Base-by-base conservation (phyloP, 495 filamentous ascomycete species). In the Sabuloglossum arenarium region DNA sequence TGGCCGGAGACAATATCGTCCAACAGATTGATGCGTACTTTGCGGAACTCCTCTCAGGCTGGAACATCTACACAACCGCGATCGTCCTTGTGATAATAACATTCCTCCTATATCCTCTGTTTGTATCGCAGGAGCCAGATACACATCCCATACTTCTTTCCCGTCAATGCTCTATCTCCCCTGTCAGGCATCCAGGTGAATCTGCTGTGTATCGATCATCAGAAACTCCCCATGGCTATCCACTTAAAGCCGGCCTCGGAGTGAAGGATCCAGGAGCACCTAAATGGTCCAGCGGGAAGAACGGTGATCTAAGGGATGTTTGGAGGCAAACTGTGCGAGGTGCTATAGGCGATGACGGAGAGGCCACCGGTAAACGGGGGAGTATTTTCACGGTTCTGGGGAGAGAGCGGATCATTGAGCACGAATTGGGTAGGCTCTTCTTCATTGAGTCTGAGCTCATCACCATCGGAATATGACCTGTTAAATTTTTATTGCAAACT, bases 291-390 rank as follows among this genome's bases (percentile, higher is more conserved):
- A 74, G 73, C 58, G 89, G 89, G 23, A 78, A 82, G 60, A 80
- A 91, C 65, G 91, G 91, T 19, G 91, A 99, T 60, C 72, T 99
- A 56, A 77, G 91, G 49, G 91, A 99, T 66, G 73, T 99, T 49
- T 99, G 91, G 91, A 81, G 81, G 56, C 73, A 79, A 63, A 85
- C 83, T 42, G 69, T 84, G 16, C 74, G 74, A 42, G 86, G 86
- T 39, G 69, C 71, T 3, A 66, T 76, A 28, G 76, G 82, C 54
- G 73, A 75, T 24, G 78, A 81, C 32, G 79, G 79, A 14, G 68
- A 73, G 23, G 61, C 69, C 34, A 71, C 77, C n/a, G 76, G 77
- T 45, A 73, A 78, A 51, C 78, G 76, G 60, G 86, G 86, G 49
- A 85, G 79, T 64, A 79, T 99, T 53, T 68, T 88, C 46, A 94